Evolutionary conservation across 805 yeast genomes (phyloP).

Genomic region (Saccharomycopsis sp.): DNA sequence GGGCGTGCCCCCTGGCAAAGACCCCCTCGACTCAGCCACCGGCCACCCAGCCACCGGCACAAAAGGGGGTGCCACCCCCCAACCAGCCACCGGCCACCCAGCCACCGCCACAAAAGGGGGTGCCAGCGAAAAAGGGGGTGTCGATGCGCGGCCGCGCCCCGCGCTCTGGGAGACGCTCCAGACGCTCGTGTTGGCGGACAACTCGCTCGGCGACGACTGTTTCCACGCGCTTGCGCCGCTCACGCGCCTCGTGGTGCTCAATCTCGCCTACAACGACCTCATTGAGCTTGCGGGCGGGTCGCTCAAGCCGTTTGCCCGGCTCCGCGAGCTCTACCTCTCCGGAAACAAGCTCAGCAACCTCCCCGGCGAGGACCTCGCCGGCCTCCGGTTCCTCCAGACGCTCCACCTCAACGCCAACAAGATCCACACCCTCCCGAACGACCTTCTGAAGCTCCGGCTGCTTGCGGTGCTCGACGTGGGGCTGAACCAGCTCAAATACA

Average conservation of each 20-base stretch:
- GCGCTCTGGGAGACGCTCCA: no score
- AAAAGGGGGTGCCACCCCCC: not conserved
- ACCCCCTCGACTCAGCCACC: not conserved
- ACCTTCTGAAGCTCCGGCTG: conserved; percentile 58
- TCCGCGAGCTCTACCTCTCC: conserved; percentile 66
- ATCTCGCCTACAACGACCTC: conserved; percentile 78
- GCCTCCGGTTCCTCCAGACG: conserved; percentile 49
- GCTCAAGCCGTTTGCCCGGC: conserved; percentile 44
- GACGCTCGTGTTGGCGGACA: conserved; percentile 68
- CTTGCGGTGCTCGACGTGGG: conserved; percentile 82
- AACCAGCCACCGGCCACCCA: not conserved
- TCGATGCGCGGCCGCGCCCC: no score
- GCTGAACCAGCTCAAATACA: conserved; percentile 82
- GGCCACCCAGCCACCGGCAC: not conserved
- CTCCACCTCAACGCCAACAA: conserved; percentile 78
- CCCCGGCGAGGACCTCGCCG: conserved; percentile 77
- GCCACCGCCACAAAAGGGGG: not conserved
- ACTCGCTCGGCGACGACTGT: conserved; percentile 70
- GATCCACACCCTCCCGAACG: conserved; percentile 82
- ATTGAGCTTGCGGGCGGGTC: conserved; percentile 78
- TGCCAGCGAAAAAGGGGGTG: not conserved
- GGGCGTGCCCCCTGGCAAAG: no score
- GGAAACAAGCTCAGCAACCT: conserved; percentile 76
- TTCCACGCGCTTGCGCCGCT: conserved; percentile 61
- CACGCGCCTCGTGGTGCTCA: conserved; percentile 51